Evolutionary conservation across 1,139 yeast genomes (phyloP).

Genomic region (Diutina ranongensis): DNA sequence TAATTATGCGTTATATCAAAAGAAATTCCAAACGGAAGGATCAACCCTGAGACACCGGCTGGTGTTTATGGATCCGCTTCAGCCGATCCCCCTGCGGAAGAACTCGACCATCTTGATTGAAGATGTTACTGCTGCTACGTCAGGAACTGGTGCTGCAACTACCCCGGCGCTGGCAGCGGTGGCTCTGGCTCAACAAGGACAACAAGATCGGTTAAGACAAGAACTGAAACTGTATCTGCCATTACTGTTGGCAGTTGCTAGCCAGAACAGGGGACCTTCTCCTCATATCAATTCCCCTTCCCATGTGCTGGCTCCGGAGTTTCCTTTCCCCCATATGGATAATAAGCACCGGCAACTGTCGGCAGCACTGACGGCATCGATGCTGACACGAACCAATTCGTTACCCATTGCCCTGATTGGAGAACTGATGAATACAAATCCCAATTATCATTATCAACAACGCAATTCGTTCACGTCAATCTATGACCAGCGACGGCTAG

Average conservation of each 20-base stretch:
- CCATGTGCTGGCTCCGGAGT: background rate
- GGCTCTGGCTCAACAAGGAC: background rate
- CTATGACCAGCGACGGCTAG: constrained; percentile 1
- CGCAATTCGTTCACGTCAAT: constrained; percentile 3
- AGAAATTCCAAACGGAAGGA: constrained; percentile 8
- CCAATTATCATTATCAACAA: constrained; percentile 5
- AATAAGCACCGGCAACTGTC: background rate
- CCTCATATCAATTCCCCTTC: background rate
- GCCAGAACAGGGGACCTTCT: background rate
- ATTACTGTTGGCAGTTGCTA: background rate
- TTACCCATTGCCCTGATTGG: constrained; percentile 1
- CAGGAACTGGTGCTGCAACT: background rate
- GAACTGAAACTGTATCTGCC: constrained; percentile 6
- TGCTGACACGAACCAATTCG: constrained; percentile 3
- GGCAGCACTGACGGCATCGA: background rate
- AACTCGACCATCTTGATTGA: constrained; percentile 2
- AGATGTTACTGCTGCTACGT: background rate
- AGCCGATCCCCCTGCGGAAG: constrained; percentile 17
- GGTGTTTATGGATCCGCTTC: constrained; percentile 25
- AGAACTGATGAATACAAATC: background rate
- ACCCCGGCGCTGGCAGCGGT: background rate
- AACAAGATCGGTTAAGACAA: background rate
- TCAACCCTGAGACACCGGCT: constrained; percentile 15
- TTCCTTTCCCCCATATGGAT: background rate
- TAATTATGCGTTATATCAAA: constrained; percentile 20